Evolutionary conservation across 345 rosid species (phyloP), one percentile per base, ranked within the genome.

Genomic region (Eucalyptus tenuipes): DNA sequence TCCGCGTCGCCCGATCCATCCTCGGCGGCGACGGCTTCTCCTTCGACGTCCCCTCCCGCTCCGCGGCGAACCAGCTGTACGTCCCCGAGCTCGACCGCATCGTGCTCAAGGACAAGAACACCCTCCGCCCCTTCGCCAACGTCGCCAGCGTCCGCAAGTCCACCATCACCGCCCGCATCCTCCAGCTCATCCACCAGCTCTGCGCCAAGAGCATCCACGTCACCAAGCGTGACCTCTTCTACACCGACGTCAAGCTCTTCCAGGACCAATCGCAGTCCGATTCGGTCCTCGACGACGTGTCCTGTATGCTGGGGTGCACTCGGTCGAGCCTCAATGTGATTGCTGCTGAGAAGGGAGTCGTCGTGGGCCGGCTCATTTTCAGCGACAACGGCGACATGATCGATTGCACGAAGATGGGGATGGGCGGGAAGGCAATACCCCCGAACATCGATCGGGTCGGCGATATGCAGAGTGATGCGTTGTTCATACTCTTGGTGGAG

Each of bases 51-150:
- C 99, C 99, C 79, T 98, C 99, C 89, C 99, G 99, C 88, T 93
- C 99, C 86, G 92, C 99, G 90, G 89, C 98, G 88, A 98, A 98
- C 88, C 99, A 98, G 91, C 98, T 97, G 33, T 98, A 98, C 89
- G 99, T 98, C 61, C 98, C 99, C 5, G 98, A 98, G 92, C 99
- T 98, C n/a, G 99, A 98, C 92, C 99, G 99, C 45, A 98, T 98
- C 86, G 99, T 98, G 52, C 86, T 98, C 20, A 97, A 96, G 92
- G 99, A 98, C 92, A 98, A 98, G 93, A 93, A 95, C 48, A 96
- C 99, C 91, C 91, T 96, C 90, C 99, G 99, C 44, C 99, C 98
- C 8, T 98, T 95, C 90, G 93, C 99, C 12, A 89, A 95, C 90
- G 93, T 93, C 86, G 94, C 98, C 87, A 94, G 98, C 9, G 99